Evolutionary conservation across 371 early-diverging fungal genomes (phyloP), one percentile per base, ranked within the genome.

Genomic region (Mortierella polycephala): DNA sequence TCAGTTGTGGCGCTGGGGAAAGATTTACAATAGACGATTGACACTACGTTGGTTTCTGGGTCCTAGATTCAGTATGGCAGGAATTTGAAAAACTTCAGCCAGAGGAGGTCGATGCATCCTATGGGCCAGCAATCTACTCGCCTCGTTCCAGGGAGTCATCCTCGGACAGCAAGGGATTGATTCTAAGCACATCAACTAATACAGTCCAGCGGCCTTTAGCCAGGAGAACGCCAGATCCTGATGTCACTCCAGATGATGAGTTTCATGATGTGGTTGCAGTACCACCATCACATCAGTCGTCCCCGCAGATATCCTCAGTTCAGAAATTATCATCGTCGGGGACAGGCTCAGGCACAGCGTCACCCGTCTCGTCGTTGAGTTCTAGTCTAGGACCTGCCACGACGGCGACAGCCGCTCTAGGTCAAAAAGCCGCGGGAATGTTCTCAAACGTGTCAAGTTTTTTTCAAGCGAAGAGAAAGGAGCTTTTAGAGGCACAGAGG

Each of bases 381-480:
- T 60, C 77, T 0, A 65, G 79, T 4, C 30, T 82, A 1, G 76
- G 82, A 9, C 82, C 85, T 0, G 66, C 84, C 14, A 63, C 83
- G 8, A 87, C 85, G 49, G 73, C 85, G 1, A 83, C 87, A 12
- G 77, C 85, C 16, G 80, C 74, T n/a, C 18, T 80, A 2, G 80
- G 80, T 30, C 88, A 87, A 51, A 87, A 87, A 59, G 88, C 87
- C 0, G 88, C 84, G 0, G 83, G 86, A 1, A 71, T 89, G 44
- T 84, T 89, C 30, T 85, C 88, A 0, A 87, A 82, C 41, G 81
- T 89, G 40, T 87, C 87, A 6, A 86, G 86, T 7, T 89, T 89
- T 66, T 68, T 88, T 51, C 83, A 81, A 9, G 69, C 86, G 6
- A 88, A 86, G 49, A 83, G 86, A 58, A 85, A 84, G 47, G 90